Evolutionary conservation across 2,329 filamentous ascomycete genomes (phyloP), one percentile per base, ranked within the genome.

Genomic region (Aspergillus sp.): DNA sequence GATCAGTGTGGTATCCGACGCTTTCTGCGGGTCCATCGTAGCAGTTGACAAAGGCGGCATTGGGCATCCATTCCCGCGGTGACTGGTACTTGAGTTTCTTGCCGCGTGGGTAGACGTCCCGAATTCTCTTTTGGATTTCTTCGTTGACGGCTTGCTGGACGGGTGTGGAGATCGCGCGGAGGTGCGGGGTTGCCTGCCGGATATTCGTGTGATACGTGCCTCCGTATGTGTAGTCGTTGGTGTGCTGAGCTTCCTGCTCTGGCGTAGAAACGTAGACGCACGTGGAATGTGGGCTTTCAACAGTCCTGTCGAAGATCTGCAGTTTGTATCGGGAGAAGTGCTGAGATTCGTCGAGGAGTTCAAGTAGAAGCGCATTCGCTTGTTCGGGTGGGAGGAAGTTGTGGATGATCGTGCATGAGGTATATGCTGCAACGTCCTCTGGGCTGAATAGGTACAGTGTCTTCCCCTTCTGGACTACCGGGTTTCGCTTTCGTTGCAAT

Each of bases 11-110:
- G 75, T 91, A 98, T 32, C 95, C 95, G 0, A 98, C 93, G 59
- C 82, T 91, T 76, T 98, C 86, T 11, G 86, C 81, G 0, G 86
- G 88, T 0, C 93, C 93, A 65, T 88, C 81, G 72, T 99, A 99
- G 77, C 91, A 96, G 72, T 99, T 99, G 15, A 96, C 93, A 68
- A 97, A 93, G 0, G 93, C 91, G 0, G 91, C 91, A 69, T 98
- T 98, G 9, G 93, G 90, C 8, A 79, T 78, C 93, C 93, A 98
- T 0, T 81, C 75, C 0, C 83, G 74, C 0, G 90, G 83, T 0
- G 88, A 89, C 68, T 97, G 93, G 64, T 90, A 87, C 64, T 82
- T 87, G 26, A 97, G 82, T 71, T 93, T 96, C 71, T 84, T 81
- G 12, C 87, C 85, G 17, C 77, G 78, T 0, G 89, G 88, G 59